Conservation (phyloP, 805 yeast genomes). For the Metschnikowia henanensis region DNA sequence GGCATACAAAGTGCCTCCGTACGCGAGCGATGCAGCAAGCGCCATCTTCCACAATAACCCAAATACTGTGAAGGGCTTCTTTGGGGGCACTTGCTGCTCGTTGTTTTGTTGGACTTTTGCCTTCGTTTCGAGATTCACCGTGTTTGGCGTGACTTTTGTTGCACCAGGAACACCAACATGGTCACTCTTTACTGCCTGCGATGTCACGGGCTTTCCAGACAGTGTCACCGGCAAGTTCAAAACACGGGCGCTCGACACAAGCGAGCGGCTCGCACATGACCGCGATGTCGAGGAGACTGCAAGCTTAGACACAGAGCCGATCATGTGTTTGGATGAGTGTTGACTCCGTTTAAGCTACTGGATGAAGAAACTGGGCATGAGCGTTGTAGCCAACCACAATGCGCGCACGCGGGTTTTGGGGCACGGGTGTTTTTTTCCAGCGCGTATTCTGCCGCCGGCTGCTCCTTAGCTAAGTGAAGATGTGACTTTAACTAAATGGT, state of each 20-base stretch:
- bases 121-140: conserved; percentile 16
- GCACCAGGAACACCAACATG: conserved; percentile 3
- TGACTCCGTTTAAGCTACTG: neutral
- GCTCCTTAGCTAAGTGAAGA: no score
- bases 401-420: neutral
- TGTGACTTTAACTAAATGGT: no score
- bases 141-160: neutral
- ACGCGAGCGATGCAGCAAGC: conserved; percentile 27
- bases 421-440: conserved; percentile 2
- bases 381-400: neutral
- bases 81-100: conserved; percentile 15
- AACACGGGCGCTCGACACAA: conserved; percentile 12
- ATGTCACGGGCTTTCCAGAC: conserved; percentile 17
- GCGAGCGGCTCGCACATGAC: conserved; percentile 10
- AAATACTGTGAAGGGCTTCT: conserved; percentile 32
- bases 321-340: conserved; percentile 5
- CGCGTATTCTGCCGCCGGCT: no score
- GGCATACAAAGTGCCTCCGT: conserved; percentile 40
- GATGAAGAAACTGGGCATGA: neutral
- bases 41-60: conserved; percentile 33
- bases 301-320: conserved; percentile 12
- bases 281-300: conserved; percentile 4
- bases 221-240: conserved; percentile 13
- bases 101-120: conserved; percentile 20
- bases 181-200: conserved; percentile 18